Evolutionary conservation across 106 monocot genomes (phyloP).

Genomic region (Dendrobium officinale): DNA sequence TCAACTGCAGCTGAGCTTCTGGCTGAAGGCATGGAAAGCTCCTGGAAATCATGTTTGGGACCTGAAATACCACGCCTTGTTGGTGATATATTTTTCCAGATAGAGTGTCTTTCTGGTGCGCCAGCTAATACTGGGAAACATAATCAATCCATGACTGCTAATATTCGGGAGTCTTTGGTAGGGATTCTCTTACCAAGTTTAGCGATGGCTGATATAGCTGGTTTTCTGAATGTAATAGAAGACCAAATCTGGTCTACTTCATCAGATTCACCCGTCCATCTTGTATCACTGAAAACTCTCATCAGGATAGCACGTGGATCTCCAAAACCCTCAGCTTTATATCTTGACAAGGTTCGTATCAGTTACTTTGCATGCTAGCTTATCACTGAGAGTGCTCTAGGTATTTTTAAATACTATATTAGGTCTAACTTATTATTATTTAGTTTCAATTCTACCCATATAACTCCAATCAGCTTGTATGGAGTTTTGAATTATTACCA

Average conservation of each 20-base stretch:
- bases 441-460: no score
- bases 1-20: constrained; percentile 93
- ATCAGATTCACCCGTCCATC: constrained; percentile 90
- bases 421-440: no score
- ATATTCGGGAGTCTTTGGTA: constrained; percentile 71
- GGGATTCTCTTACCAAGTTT: constrained; percentile 83
- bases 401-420: no score
- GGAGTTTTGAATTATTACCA: not conserved
- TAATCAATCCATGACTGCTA: constrained; percentile 34
- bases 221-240: constrained; percentile 78
- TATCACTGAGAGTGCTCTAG: not conserved
- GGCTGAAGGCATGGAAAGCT: constrained; percentile 93
- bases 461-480: no score
- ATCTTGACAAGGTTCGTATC: constrained; percentile 76
- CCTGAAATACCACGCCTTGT: constrained; percentile 56
- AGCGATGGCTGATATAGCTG: constrained; percentile 75
- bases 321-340: constrained; percentile 64
- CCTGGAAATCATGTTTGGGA: constrained; percentile 73
- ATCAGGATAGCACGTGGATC: constrained; percentile 75
- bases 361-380: not conserved
- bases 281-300: constrained; percentile 64
- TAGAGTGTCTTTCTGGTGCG: constrained; percentile 69
- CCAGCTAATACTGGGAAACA: constrained; percentile 31
- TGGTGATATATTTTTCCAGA: constrained; percentile 82
- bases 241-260: constrained; percentile 86